Evolutionary conservation across 441 rosid species (phyloP).

Genomic region (Populus hybrid): DNA sequence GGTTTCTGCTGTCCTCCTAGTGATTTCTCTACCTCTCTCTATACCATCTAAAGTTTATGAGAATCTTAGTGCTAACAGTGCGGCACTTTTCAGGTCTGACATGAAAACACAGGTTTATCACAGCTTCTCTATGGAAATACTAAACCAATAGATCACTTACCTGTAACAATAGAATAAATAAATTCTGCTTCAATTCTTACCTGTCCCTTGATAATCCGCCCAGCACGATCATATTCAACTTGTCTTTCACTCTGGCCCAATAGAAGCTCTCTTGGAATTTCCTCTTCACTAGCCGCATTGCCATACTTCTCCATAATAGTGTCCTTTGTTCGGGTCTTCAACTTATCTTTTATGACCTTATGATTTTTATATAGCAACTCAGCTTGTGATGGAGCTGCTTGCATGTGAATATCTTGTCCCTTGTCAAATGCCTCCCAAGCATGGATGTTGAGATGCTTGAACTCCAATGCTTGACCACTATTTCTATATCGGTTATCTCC

Average conservation of each 20-base stretch:
- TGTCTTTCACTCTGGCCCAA: constrained; percentile 24
- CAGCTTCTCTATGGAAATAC: neutral
- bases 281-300: constrained; percentile 75
- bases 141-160: neutral
- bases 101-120: neutral
- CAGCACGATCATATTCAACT: constrained; percentile 43
- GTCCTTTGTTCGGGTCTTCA: constrained; percentile 61
- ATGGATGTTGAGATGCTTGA: constrained; percentile 77
- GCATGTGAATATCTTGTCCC: constrained; percentile 84
- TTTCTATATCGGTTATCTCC: constrained; percentile 80
- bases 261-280: constrained; percentile 34
- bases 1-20: neutral
- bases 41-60: neutral
- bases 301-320: constrained; percentile 79
- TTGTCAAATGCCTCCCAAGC: constrained; percentile 52
- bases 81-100: neutral
- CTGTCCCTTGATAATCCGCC: constrained; percentile 32
- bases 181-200: no score
- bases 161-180: neutral
- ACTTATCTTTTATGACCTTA: constrained; percentile 62
- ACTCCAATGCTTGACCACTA: constrained; percentile 84
- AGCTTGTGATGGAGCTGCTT: constrained; percentile 88
- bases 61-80: neutral
- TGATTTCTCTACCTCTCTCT: neutral
- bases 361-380: constrained; percentile 61